phyloP scores from a whole-genome alignment of 163 green algal species.

The Trebouxiophyceae sp. region DNA sequence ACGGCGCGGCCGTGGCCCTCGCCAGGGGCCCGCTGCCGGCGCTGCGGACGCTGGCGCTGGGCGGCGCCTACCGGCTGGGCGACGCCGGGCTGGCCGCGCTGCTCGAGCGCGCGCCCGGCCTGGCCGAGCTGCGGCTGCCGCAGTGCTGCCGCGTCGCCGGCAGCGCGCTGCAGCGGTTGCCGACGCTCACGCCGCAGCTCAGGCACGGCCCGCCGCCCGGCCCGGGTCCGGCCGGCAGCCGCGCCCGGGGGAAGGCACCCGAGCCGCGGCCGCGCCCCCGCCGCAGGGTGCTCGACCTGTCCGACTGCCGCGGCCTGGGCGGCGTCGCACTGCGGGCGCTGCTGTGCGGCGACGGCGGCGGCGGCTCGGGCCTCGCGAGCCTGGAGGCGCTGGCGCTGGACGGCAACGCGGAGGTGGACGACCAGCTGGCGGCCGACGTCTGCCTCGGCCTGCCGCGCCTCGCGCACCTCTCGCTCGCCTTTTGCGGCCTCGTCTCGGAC shows the following conservation, averaged over 20 bases:
- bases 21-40: slow-evolving; percentile 11
- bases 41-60: slow-evolving; percentile 33
- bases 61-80: slow-evolving; percentile 49
- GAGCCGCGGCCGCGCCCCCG: no score
- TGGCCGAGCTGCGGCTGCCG: slow-evolving; percentile 31
- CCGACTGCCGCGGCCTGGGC: slow-evolving; percentile 36
- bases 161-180: slow-evolving; percentile 8
- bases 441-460: slow-evolving; percentile 7
- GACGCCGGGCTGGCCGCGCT: slow-evolving; percentile 32
- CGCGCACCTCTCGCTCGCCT: neutral
- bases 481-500: neutral
- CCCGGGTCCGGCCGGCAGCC: no score
- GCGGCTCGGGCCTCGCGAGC: slow-evolving; percentile 10
- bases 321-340: slow-evolving; percentile 8
- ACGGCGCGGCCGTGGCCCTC: slow-evolving; percentile 31
- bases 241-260: no score
- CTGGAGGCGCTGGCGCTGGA: slow-evolving; percentile 34
- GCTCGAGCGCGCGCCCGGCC: slow-evolving; percentile 20
- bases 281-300: slow-evolving; percentile 34
- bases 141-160: slow-evolving; percentile 25
- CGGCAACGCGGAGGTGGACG: slow-evolving; percentile 30
- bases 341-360: slow-evolving; percentile 1
- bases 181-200: slow-evolving; percentile 8
- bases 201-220: no score
- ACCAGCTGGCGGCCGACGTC: slow-evolving; percentile 25